phyloP scores from a whole-genome alignment of 2,329 filamentous ascomycete species.

The Rachicladosporium sp. region DNA sequence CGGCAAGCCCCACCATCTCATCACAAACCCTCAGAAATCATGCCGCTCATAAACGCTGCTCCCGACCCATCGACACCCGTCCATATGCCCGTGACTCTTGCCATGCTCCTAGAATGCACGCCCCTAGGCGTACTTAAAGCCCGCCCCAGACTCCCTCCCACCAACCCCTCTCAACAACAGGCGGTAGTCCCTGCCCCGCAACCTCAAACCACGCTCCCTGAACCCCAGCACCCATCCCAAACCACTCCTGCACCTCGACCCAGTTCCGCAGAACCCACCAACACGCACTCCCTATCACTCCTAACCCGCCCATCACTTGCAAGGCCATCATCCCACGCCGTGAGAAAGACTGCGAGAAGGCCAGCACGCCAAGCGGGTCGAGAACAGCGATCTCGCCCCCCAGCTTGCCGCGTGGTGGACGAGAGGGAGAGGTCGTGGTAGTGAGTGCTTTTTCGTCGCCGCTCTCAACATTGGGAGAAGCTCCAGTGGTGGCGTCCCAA shows the following conservation, averaged over 20 bases:
- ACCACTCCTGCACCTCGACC: slow-evolving; percentile 17
- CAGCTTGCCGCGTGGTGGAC: slow-evolving; percentile 17
- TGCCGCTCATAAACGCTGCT: too few species aligned
- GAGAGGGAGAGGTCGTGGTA: slow-evolving; percentile 14
- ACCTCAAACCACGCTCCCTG: neutral
- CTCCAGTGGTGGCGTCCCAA: slow-evolving; percentile 38
- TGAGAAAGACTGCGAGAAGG: slow-evolving; percentile 47
- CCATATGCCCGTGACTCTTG: too few species aligned
- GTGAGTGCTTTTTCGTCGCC: slow-evolving; percentile 11
- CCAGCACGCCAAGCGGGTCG: slow-evolving; percentile 69
- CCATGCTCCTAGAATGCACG: too few species aligned
- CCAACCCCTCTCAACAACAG: slow-evolving; percentile 3
- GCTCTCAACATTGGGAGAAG: slow-evolving; percentile 30
- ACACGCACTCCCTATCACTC: slow-evolving; percentile 57
- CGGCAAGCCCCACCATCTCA: too few species aligned
- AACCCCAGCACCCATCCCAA: slow-evolving; percentile 8
- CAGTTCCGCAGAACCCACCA: slow-evolving; percentile 26
- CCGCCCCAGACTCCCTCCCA: slow-evolving; percentile 3
- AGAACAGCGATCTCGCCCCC: slow-evolving; percentile 26
- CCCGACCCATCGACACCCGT: too few species aligned
- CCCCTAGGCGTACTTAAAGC: neutral
- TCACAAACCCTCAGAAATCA: too few species aligned
- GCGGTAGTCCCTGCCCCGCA: slow-evolving; percentile 9
- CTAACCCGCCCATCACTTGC: slow-evolving; percentile 61
- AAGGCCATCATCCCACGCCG: slow-evolving; percentile 54